A percentile compares a stretch with the other conserved stretches of the same genome.
These are phyloP conservation scores for Pichia membranifaciens DNA, from an alignment of 805 yeast species.

Conservation along the genomic window DNA sequence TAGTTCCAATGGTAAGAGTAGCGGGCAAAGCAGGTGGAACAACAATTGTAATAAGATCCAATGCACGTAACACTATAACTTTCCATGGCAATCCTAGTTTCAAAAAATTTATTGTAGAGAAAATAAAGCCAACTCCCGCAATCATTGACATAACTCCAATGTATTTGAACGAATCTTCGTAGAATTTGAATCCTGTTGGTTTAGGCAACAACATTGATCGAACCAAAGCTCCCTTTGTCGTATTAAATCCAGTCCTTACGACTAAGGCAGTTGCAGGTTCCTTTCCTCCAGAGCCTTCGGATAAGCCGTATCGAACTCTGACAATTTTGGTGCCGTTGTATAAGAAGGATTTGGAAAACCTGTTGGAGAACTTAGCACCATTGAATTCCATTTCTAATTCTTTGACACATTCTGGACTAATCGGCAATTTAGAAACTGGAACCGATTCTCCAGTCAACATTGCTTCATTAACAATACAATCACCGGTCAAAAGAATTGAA, in stretches of 20 bases:
- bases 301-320: slow-evolving; percentile 64
- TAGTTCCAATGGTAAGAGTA: slow-evolving; percentile 92
- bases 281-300: slow-evolving; percentile 49
- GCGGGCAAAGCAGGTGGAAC: slow-evolving; percentile 99
- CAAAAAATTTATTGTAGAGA: slow-evolving; percentile 79
- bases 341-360: slow-evolving; percentile 67
- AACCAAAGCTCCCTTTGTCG: slow-evolving; percentile 90
- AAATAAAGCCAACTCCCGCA: slow-evolving; percentile 77
- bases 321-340: slow-evolving; percentile 88
- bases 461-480: slow-evolving; percentile 93
- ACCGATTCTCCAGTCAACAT: slow-evolving; percentile 98
- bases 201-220: slow-evolving; percentile 96
- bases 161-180: slow-evolving; percentile 89
- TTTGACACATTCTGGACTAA: slow-evolving; percentile 55
- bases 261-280: slow-evolving; percentile 84
- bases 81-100: slow-evolving; percentile 63
- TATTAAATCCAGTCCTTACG: slow-evolving; percentile 84
- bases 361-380: slow-evolving; percentile 50
- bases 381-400: slow-evolving; percentile 51
- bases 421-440: slow-evolving; percentile 80
- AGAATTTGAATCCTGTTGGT: slow-evolving; percentile 89
- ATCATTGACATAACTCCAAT: slow-evolving; percentile 90
- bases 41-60: slow-evolving; percentile 91
- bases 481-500: slow-evolving; percentile 80
- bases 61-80: slow-evolving; percentile 77